These are phyloP conservation scores for Coemansia sp. DNA, from an alignment of 192 early-diverging fungal genomes.

Conservation along the genomic window DNA sequence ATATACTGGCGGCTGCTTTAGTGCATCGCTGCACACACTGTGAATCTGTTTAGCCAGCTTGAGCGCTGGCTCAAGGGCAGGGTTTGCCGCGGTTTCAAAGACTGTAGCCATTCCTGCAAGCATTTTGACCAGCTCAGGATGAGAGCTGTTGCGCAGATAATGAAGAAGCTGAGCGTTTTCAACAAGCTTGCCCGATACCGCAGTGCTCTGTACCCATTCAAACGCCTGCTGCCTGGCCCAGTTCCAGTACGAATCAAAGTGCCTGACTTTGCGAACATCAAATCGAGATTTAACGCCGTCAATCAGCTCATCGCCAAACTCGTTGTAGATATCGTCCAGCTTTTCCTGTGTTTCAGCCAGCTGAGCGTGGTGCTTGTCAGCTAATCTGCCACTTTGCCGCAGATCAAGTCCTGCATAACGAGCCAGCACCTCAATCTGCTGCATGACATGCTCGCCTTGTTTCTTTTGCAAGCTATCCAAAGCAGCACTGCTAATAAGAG, in stretches of 20 bases:
- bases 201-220: constrained; percentile 72
- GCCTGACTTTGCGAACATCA: constrained; percentile 76
- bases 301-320: constrained; percentile 79
- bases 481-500: constrained; percentile 85
- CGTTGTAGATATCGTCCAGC: constrained; percentile 73
- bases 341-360: constrained; percentile 64
- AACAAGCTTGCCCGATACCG: not conserved
- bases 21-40: constrained; percentile 73
- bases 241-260: constrained; percentile 89
- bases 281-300: constrained; percentile 82
- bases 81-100: constrained; percentile 63
- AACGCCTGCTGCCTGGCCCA: constrained; percentile 26
- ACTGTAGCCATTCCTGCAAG: constrained; percentile 72
- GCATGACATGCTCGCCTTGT: constrained; percentile 68
- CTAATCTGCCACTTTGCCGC: constrained; percentile 63
- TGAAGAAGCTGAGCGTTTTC: constrained; percentile 9
- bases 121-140: constrained; percentile 68
- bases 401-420: constrained; percentile 80
- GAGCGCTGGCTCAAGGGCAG: constrained; percentile 58
- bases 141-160: constrained; percentile 77
- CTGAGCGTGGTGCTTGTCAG: constrained; percentile 62
- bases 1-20: constrained; percentile 72
- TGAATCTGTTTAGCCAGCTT: constrained; percentile 64
- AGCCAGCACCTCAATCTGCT: constrained; percentile 83
- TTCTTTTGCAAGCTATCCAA: constrained; percentile 76